Conservation (phyloP, 306 rosid genomes). For the Castanea crenata region DNA sequence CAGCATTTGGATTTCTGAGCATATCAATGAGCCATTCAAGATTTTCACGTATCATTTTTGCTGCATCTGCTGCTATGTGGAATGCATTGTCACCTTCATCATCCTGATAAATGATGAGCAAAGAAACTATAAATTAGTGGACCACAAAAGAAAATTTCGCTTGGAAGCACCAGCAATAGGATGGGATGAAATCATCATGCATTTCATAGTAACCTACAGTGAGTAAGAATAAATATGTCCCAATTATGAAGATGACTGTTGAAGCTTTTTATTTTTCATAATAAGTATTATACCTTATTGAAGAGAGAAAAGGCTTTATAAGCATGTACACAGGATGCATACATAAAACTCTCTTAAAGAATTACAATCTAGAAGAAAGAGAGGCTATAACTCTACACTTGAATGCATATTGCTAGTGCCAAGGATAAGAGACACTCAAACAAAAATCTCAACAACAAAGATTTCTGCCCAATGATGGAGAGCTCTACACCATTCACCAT, state of each 20-base stretch:
- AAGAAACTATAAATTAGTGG: slow-evolving; percentile 8
- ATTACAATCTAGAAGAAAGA: too few relatives aligned
- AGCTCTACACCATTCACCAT: too few relatives aligned
- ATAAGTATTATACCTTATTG: too few relatives aligned
- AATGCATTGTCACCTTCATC: slow-evolving; percentile 97
- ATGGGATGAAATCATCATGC: not conserved
- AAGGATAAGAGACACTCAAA: too few relatives aligned
- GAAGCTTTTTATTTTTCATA: not conserved
- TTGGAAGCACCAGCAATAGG: slow-evolving; percentile 11
- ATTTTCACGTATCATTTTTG: slow-evolving; percentile 96
- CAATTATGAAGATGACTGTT: not conserved
- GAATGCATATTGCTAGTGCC: too few relatives aligned
- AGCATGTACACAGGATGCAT: too few relatives aligned
- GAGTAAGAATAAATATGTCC: not conserved
- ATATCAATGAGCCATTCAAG: slow-evolving; percentile 90
- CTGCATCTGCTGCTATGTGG: slow-evolving; percentile 94
- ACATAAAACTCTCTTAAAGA: too few relatives aligned
- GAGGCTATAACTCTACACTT: too few relatives aligned
- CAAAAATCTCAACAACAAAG: too few relatives aligned
- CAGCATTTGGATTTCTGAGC: slow-evolving; percentile 84
- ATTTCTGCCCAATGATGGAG: too few relatives aligned
- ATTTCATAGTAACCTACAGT: not conserved
- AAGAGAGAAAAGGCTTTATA: too few relatives aligned
- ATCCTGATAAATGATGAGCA: slow-evolving; percentile 53
- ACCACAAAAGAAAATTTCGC: not conserved